A percentile compares a stretch with the other conserved stretches of the same genome.
Conservation (phyloP, 208 protist genomes). For the Wallacemonas rigidus region DNA sequence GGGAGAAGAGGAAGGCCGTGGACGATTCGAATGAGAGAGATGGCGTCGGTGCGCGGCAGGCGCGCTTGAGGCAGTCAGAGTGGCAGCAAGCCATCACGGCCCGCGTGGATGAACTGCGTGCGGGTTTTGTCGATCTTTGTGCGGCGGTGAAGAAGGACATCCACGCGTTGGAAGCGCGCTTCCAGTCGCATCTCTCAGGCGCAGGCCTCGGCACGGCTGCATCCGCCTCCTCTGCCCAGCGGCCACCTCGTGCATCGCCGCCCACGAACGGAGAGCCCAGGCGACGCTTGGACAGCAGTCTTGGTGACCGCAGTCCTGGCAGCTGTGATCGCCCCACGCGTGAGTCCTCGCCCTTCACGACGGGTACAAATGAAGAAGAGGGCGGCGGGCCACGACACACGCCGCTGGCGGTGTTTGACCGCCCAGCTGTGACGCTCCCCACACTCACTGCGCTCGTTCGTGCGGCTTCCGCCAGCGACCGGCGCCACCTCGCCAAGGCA, state of each 20-base stretch:
- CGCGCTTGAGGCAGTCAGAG: slow-evolving; percentile 9
- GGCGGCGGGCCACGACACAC: background rate
- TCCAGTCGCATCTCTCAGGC: background rate
- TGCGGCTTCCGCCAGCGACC: background rate
- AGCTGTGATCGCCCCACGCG: slow-evolving; percentile 22
- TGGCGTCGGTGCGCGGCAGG: background rate
- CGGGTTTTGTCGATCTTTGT: slow-evolving; percentile 70
- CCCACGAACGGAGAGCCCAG: background rate
- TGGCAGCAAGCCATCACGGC: background rate
- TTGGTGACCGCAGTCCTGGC: slow-evolving; percentile 12
- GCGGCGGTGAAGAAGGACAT: slow-evolving; percentile 68
- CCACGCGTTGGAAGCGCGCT: slow-evolving; percentile 40
- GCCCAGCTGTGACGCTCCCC: background rate
- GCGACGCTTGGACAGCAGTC: background rate
- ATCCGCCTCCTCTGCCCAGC: too few species aligned
- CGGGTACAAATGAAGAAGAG: slow-evolving; percentile 17
- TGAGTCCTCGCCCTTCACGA: slow-evolving; percentile 9
- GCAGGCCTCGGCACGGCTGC: slow-evolving; percentile 1
- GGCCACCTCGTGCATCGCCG: too few species aligned
- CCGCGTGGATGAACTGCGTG: slow-evolving; percentile 42
- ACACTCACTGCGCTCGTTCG: background rate
- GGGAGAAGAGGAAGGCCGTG: background rate
- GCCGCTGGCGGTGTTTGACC: background rate
- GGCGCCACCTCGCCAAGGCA: background rate
- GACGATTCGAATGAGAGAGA: background rate